phyloP scores from a whole-genome alignment of 1,284 basidiomycete species.

The Cryptococcus sp. region DNA sequence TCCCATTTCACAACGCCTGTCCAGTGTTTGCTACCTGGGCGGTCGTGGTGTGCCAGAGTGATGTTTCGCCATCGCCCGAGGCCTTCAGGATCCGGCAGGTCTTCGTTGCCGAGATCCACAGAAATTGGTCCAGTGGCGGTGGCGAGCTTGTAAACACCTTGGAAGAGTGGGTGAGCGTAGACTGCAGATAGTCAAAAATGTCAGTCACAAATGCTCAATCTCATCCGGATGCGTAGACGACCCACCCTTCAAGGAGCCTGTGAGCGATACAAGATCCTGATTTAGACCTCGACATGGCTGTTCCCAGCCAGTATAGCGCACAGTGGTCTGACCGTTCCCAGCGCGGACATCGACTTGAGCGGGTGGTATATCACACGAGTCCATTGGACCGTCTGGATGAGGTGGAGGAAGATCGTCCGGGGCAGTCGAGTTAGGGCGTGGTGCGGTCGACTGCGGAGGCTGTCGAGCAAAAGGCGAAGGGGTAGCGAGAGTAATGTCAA shows the following conservation, averaged over 20 bases:
- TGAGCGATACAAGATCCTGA: conserved; percentile 3
- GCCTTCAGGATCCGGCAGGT: conserved; percentile 12
- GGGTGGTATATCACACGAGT: conserved; percentile 13
- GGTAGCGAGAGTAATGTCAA: conserved; percentile 8
- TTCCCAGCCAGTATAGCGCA: conserved; percentile 22
- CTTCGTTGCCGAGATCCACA: conserved; percentile 4
- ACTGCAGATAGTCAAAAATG: conserved; percentile 3
- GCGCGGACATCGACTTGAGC: conserved; percentile 6
- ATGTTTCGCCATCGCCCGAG: conserved; percentile 13
- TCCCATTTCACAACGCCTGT: conserved; percentile 7
- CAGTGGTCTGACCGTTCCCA: conserved; percentile 5
- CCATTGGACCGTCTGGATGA: not conserved
- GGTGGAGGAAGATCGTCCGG: not conserved
- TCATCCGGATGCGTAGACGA: not conserved
- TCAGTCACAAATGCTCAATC: not conserved
- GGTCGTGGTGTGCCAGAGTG: conserved; percentile 4
- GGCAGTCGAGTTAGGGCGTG: not conserved
- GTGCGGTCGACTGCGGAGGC: not conserved
- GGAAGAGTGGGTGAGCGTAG: conserved; percentile 16
- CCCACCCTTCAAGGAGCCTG: conserved; percentile 17
- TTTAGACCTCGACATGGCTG: conserved; percentile 15
- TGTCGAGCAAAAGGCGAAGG: not conserved
- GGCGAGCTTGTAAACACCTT: conserved; percentile 11
- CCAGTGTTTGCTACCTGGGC: conserved; percentile 2
- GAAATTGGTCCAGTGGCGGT: conserved; percentile 16